Conservation (phyloP, 2,329 filamentous ascomycete species). For the Fusarium sp. region DNA sequence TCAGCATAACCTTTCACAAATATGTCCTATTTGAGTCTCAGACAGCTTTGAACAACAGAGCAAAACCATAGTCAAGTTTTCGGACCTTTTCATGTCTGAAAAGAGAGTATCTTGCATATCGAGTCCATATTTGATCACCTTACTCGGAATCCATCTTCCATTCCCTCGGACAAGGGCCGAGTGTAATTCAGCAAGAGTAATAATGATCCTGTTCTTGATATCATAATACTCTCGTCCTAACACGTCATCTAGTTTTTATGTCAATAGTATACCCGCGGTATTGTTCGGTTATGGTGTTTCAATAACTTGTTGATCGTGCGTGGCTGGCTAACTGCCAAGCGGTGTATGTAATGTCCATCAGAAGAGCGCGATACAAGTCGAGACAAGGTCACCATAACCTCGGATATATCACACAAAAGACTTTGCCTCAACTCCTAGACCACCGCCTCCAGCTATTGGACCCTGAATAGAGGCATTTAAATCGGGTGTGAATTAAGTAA, state of each 20-base stretch:
- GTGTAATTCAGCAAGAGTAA: not conserved
- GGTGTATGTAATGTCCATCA: conserved; percentile 49
- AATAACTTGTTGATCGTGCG: not conserved
- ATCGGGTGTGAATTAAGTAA: conserved; percentile 35
- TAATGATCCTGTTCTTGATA: not conserved
- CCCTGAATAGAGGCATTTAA: not conserved
- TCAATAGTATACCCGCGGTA: conserved; percentile 44
- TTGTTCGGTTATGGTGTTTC: conserved; percentile 35
- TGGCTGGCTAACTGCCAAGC: conserved; percentile 15
- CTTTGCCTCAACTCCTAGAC: not conserved
- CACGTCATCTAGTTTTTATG: conserved; percentile 75
- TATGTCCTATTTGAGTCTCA: not conserved
- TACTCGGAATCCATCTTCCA: not conserved
- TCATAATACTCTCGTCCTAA: not conserved
- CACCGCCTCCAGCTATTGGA: not conserved
- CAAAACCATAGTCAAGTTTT: not conserved
- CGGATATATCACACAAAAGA: conserved; percentile 34
- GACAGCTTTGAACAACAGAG: not conserved
- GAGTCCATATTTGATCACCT: too few relatives aligned
- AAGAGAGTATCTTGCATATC: not conserved
- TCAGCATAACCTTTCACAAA: not conserved
- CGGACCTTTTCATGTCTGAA: not conserved
- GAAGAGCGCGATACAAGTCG: conserved; percentile 54
- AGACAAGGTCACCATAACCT: conserved; percentile 6
- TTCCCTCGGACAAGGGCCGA: not conserved